Evolutionary conservation across 2,329 filamentous ascomycete genomes (phyloP).

Genomic region (Madurella fahalii): DNA sequence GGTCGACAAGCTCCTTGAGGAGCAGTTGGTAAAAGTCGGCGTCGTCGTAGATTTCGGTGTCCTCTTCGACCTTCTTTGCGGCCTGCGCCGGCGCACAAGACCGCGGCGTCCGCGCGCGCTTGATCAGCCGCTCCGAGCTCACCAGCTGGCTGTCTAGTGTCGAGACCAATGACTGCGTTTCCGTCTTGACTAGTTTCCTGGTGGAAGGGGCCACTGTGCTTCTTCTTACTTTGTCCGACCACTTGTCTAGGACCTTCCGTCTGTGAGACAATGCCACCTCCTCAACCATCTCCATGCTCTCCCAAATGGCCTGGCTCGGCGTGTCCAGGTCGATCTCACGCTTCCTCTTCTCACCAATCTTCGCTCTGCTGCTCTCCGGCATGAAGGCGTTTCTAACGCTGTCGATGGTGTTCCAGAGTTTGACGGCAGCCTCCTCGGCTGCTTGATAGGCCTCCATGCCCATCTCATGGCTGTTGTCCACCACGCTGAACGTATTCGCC

Average conservation of each 20-base stretch:
- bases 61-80: conserved; percentile 52
- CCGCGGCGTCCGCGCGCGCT: conserved; percentile 65
- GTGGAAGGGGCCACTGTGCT: conserved; percentile 53
- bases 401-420: conserved; percentile 78
- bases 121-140: conserved; percentile 62
- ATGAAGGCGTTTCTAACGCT: conserved; percentile 60
- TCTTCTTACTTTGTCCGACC: conserved; percentile 75
- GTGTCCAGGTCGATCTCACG: conserved; percentile 49
- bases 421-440: conserved; percentile 80
- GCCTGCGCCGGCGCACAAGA: conserved; percentile 72
- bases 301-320: conserved; percentile 65
- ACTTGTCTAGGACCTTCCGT: conserved; percentile 76
- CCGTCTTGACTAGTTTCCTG: conserved; percentile 49
- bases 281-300: conserved; percentile 65
- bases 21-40: conserved; percentile 91
- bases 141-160: conserved; percentile 66
- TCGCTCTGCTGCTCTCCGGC: conserved; percentile 40
- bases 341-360: conserved; percentile 59
- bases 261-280: conserved; percentile 55
- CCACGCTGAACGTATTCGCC: conserved; percentile 64
- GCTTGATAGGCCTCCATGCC: conserved; percentile 59
- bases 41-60: conserved; percentile 76
- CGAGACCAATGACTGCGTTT: conserved; percentile 60
- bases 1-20: conserved; percentile 88
- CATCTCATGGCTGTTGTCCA: conserved; percentile 37